These are phyloP conservation scores for Pseudocercospora cruenta DNA, from an alignment of 2,329 filamentous ascomycete species.

Conservation along the genomic window DNA sequence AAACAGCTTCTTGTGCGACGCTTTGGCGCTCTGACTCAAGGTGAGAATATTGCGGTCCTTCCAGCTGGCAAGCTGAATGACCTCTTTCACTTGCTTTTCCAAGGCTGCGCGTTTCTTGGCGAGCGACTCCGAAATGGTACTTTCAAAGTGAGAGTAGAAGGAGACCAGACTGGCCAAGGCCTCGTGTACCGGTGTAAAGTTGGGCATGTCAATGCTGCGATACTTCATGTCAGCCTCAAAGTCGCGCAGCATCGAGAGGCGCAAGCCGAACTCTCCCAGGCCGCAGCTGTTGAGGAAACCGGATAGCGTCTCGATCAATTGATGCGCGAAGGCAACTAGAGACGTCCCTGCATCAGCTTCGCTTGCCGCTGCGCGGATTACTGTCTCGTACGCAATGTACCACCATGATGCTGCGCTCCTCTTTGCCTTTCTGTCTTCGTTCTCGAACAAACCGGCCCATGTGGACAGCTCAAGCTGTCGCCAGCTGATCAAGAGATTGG, in stretches of 20 bases:
- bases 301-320: constrained; percentile 75
- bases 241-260: constrained; percentile 68
- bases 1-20: constrained; percentile 90
- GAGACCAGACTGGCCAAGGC: constrained; percentile 76
- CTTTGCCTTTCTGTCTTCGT: constrained; percentile 75
- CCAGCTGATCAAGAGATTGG: constrained; percentile 83
- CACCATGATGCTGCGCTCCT: constrained; percentile 88
- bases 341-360: neutral
- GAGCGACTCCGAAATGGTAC: constrained; percentile 66
- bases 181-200: constrained; percentile 54
- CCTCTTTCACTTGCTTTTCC: constrained; percentile 91
- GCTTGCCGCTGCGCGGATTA: constrained; percentile 63
- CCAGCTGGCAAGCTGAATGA: constrained; percentile 94
- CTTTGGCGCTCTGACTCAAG: constrained; percentile 82
- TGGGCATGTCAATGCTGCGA: constrained; percentile 57
- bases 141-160: constrained; percentile 74
- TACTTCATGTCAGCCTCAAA: constrained; percentile 67
- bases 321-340: constrained; percentile 65
- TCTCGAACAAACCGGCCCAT: constrained; percentile 86
- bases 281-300: constrained; percentile 78
- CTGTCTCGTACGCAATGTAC: constrained; percentile 91
- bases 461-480: constrained; percentile 87
- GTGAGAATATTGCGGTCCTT: constrained; percentile 95
- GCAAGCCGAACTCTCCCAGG: constrained; percentile 74
- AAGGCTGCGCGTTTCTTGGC: constrained; percentile 69